Evolutionary conservation across 176 grass and related monocot genomes (phyloP), one percentile per base, ranked within the genome.

Genomic region (Triticum turgidum): DNA sequence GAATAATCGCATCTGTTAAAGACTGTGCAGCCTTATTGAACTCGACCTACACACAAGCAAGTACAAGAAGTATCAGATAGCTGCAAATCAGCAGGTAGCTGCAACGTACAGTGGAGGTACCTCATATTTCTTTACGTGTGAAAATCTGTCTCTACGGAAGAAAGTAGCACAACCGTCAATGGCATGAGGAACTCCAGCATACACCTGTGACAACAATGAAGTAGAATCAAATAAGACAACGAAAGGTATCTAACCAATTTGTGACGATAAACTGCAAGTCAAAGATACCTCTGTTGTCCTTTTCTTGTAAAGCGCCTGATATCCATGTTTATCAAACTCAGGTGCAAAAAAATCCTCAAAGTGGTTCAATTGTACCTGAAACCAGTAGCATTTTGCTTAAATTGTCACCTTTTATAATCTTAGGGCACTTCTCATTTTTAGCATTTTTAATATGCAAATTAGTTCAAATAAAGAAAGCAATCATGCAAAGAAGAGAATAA

Each of bases 121-220:
- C 97, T 99, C 97, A 51, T 99, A 99, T 90, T 99, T 99, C 86
- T 99, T 99, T 63, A 99, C 97, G 88, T 99, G 97, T n/a, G 92
- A 94, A 92, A 99, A 99, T 79, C 89, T 93, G 69, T 99, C 97
- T 80, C 89, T 93, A n/a, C 97, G 97, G 61, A 99, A 99, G 94
- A 99, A 99, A 64, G 94, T 99, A 72, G 97, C 97, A 93, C 97
- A 99, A 0, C 94, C 97, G 68, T 99, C 94, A 42, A 99, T 85
- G 5, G 82, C 81, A 45, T 86, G 85, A 80, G 89, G 90, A 84
- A 88, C 92, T 87, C 94, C 94, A 45, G 70, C 81, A 70, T 94
- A 99, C 52, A 99, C 82, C 94, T 99, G 85, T 76, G 79, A 52
- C 18, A 87, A 45, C 17, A 73, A 70, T 32, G 22, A 54, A 88